A percentile compares a stretch with the other conserved stretches of the same genome.
Conservation (phyloP, 495 filamentous ascomycete species). For the Lentithecium fluviatile region DNA sequence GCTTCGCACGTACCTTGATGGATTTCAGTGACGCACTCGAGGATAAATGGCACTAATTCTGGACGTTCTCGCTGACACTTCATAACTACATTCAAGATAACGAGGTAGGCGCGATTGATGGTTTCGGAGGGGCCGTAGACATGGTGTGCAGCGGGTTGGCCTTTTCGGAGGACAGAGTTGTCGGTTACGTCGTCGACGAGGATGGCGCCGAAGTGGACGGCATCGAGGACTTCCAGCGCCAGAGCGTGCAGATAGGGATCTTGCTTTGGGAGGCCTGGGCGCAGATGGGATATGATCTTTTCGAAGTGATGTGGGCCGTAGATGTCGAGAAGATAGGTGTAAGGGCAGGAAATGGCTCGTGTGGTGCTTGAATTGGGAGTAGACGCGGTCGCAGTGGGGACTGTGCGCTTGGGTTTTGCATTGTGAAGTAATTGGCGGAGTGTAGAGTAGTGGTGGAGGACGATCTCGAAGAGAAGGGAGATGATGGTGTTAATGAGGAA, state of each 20-base stretch:
- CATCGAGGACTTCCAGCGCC: conserved; percentile 41
- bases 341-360: conserved; percentile 11
- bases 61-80: conserved; percentile 28
- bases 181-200: conserved; percentile 44
- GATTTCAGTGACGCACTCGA: conserved; percentile 38
- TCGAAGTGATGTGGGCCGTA: conserved; percentile 41
- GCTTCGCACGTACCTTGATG: conserved; percentile 32
- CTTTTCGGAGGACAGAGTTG: conserved; percentile 41
- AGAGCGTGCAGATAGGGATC: conserved; percentile 35
- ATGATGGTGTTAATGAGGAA: neutral
- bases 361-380: neutral
- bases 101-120: conserved; percentile 40
- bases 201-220: conserved; percentile 42
- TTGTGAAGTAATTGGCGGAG: neutral
- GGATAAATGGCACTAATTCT: conserved; percentile 32
- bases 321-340: conserved; percentile 25
- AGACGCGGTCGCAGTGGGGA: neutral
- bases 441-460: neutral
- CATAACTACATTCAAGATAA: conserved; percentile 36
- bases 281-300: conserved; percentile 36
- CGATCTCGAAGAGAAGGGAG: neutral
- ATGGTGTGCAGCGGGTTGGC: conserved; percentile 38
- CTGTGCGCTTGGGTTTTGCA: neutral
- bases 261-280: conserved; percentile 30
- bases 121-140: conserved; percentile 41